Percentiles rank a stretch among this genome's conserved stretches.
Conservation (phyloP, 2,329 filamentous ascomycete genomes). For the Colletotrichum endophyticum region DNA sequence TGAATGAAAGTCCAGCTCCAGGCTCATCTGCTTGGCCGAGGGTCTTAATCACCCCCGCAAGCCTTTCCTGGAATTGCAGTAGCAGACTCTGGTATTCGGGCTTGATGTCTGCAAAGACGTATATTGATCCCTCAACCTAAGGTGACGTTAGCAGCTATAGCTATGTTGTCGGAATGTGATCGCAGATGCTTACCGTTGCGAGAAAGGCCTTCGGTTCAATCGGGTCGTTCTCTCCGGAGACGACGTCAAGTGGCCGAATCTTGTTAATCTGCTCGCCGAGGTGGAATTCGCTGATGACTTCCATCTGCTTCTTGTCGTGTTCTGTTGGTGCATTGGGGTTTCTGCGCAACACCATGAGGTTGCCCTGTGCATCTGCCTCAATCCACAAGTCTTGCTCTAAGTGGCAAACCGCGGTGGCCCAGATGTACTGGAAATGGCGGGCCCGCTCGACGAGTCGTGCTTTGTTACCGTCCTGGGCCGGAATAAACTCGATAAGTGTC, state of each 20-base stretch:
- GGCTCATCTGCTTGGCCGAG: slow-evolving; percentile 68
- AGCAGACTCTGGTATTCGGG: slow-evolving; percentile 77
- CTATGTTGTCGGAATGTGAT: background rate
- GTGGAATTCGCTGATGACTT: slow-evolving; percentile 80
- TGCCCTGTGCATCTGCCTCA: slow-evolving; percentile 85
- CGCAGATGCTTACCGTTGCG: slow-evolving; percentile 70
- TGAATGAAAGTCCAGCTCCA: slow-evolving; percentile 53
- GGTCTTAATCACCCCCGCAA: slow-evolving; percentile 70
- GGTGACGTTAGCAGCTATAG: slow-evolving; percentile 21
- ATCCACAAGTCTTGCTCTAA: slow-evolving; percentile 79
- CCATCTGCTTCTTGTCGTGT: slow-evolving; percentile 74
- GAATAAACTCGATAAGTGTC: slow-evolving; percentile 74
- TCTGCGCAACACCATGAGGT: slow-evolving; percentile 79
- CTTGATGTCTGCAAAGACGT: slow-evolving; percentile 83
- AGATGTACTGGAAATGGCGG: slow-evolving; percentile 80
- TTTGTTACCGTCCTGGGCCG: slow-evolving; percentile 58
- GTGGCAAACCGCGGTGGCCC: slow-evolving; percentile 79
- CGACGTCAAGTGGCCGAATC: slow-evolving; percentile 76
- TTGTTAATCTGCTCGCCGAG: slow-evolving; percentile 94
- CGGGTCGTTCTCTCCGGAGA: slow-evolving; percentile 65
- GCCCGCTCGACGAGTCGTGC: slow-evolving; percentile 75
- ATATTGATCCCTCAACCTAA: slow-evolving; percentile 88
- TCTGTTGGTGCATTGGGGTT: slow-evolving; percentile 75
- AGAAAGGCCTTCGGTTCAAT: slow-evolving; percentile 86
- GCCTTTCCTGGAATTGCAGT: slow-evolving; percentile 76